Evolutionary conservation across 1,284 basidiomycete genomes (phyloP), one percentile per base, ranked within the genome.

Genomic region (Leucoagaricus sp.): DNA sequence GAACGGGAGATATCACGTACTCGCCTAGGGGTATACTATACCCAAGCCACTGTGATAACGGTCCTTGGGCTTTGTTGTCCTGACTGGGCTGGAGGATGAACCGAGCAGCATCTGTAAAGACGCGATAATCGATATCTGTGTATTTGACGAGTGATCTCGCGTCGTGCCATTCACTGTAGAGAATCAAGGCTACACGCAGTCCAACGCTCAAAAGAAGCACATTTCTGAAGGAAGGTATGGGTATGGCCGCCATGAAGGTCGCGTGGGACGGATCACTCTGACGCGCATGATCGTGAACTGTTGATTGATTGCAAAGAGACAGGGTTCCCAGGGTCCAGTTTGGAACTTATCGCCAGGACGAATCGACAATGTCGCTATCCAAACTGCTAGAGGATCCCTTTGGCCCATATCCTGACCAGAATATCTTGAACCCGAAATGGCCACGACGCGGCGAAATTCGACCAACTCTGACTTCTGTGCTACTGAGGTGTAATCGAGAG

Each of bases 101-200:
- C 21, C 76, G 75, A 2, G 93, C 86, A 3, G 96, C 97, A 70
- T 98, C 96, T 56, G 85, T 91, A 76, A 98, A 97, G 61, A 99
- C 96, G 41, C 87, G 83, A 72, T 98, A 99, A 75, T 99, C 97
- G 58, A 99, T 81, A 72, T 99, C 96, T 15, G 96, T 99, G 71
- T 98, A 99, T 69, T 95, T 95, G 29, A 98, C 83, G n/a, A 85
- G 69, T 1, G 89, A 91, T 60, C 77, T 85, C 2, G 82, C 81
- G 66, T 96, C 94, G 61, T 95, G 93, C 84, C 92, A 94, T 73
- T 90, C 88, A 67, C 92, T 93, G 71, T 94, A 96, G 4, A 87
- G 66, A 56, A 96, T 87, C 45, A 96, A 82, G 12, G 69, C 78
- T 19, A 91, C 69, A 53, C 94, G 86, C 46, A 95, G 67, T 23